Conservation (phyloP, 148 eudicot genomes). For the Silene latifolia region DNA sequence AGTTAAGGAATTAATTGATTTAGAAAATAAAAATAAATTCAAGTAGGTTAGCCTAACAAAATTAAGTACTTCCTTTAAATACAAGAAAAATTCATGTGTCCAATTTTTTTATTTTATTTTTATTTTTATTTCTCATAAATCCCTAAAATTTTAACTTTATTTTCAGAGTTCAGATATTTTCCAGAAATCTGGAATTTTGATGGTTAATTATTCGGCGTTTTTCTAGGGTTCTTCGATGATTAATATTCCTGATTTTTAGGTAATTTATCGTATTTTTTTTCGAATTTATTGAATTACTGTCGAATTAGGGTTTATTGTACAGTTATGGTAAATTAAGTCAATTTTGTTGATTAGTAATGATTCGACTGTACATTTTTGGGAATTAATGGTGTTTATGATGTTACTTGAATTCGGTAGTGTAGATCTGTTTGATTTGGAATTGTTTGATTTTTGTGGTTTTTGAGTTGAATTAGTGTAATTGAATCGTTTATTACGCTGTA, state of each 20-base stretch:
- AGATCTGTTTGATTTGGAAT: slow-evolving; percentile 19
- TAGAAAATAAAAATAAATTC: neutral
- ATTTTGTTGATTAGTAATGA: neutral
- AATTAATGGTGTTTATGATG: neutral
- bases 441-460: neutral
- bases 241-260: slow-evolving; percentile 16
- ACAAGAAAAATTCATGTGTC: neutral
- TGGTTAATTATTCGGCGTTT: neutral
- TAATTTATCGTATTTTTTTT: slow-evolving; percentile 13
- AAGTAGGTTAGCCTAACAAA: slow-evolving; percentile 29
- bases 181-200: slow-evolving; percentile 8
- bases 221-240: slow-evolving; percentile 8
- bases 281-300: neutral
- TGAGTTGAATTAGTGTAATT: slow-evolving; percentile 7
- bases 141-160: neutral
- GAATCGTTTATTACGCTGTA: slow-evolving; percentile 1
- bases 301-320: slow-evolving; percentile 22
- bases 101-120: neutral
- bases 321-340: slow-evolving; percentile 14
- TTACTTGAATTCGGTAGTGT: slow-evolving; percentile 1
- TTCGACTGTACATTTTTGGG: neutral
- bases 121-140: slow-evolving; percentile 17
- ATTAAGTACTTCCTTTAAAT: slow-evolving; percentile 23
- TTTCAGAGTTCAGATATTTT: slow-evolving; percentile 24
- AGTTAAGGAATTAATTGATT: slow-evolving; percentile 19